Evolutionary conservation across 1,284 basidiomycete species (phyloP).

Genomic region (Mycosarcoma maydis): DNA sequence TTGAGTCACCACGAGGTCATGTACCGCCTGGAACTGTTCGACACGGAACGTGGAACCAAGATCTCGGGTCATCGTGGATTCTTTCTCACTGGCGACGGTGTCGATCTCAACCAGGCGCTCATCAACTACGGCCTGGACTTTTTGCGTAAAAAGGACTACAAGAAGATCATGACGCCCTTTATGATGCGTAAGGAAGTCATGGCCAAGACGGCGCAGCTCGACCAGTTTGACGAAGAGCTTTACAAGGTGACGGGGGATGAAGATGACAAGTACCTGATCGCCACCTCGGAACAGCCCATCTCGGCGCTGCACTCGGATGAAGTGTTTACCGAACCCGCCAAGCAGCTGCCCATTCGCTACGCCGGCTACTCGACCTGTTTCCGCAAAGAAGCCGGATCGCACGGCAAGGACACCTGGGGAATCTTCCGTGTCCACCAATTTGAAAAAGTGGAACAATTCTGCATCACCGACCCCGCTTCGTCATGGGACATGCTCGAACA

Average conservation of each 20-base stretch:
- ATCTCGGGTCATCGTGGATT: constrained; percentile 94
- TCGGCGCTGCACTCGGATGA: constrained; percentile 94
- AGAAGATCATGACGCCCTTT: constrained; percentile 96
- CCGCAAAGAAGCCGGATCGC: constrained; percentile 96
- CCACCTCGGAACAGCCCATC: constrained; percentile 98
- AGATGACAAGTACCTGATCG: constrained; percentile 98
- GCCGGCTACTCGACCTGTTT: constrained; percentile 89
- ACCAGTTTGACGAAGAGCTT: constrained; percentile 97
- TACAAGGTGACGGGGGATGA: constrained; percentile 91
- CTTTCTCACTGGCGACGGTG: constrained; percentile 92
- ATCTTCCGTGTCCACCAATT: constrained; percentile 99
- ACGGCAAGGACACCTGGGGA: constrained; percentile 98
- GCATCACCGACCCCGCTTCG: constrained; percentile 83
- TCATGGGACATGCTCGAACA: constrained; percentile 93
- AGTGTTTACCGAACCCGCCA: constrained; percentile 92
- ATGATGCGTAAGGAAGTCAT: constrained; percentile 98
- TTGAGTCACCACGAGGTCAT: constrained; percentile 97
- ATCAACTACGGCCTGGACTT: constrained; percentile 96
- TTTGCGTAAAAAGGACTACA: constrained; percentile 82
- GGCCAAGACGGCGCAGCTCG: constrained; percentile 95
- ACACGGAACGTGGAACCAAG: constrained; percentile 89
- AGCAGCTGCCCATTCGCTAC: constrained; percentile 85
- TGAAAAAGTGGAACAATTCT: constrained; percentile 96
- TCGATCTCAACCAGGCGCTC: constrained; percentile 96
- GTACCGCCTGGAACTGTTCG: constrained; percentile 90